Evolutionary conservation across 2,329 filamentous ascomycete species (phyloP).

Genomic region (Aspergillus candidus): DNA sequence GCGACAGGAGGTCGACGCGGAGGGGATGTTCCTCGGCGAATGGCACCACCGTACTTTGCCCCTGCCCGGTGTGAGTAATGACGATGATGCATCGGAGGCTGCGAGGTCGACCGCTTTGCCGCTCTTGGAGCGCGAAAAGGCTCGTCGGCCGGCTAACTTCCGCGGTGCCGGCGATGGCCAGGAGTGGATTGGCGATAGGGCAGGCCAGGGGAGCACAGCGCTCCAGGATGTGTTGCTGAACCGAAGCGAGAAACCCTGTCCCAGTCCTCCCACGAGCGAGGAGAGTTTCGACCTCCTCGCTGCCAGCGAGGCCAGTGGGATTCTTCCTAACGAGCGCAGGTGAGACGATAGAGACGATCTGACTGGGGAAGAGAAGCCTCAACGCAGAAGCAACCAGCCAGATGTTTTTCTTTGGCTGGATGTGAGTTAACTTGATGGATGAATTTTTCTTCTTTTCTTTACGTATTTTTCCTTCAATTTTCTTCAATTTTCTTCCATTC

Average conservation of each 20-base stretch:
- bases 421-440: not conserved
- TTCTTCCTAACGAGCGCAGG: slow-evolving; percentile 21
- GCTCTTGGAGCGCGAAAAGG: slow-evolving; percentile 41
- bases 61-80: slow-evolving; percentile 18
- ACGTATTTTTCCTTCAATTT: not conserved
- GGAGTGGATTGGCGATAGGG: slow-evolving; percentile 37
- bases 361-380: slow-evolving; percentile 5
- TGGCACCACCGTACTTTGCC: slow-evolving; percentile 75
- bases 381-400: not conserved
- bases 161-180: slow-evolving; percentile 34
- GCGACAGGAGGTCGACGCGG: slow-evolving; percentile 64
- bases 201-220: slow-evolving; percentile 18
- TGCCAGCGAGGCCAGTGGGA: slow-evolving; percentile 39
- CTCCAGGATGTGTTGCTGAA: slow-evolving; percentile 3
- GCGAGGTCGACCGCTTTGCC: slow-evolving; percentile 20
- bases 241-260: slow-evolving; percentile 11
- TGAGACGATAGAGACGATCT: slow-evolving; percentile 1
- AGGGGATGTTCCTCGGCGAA: slow-evolving; percentile 82
- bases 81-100: slow-evolving; percentile 8
- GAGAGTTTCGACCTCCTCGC: slow-evolving; percentile 45
- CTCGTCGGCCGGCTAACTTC: slow-evolving; percentile 21
- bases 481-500: not conserved
- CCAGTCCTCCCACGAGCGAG: slow-evolving; percentile 38
- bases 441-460: slow-evolving; percentile 1
- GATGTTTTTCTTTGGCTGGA: not conserved